phyloP scores from a whole-genome alignment of 73 alveolate species.

The Strombidium stylifer region DNA sequence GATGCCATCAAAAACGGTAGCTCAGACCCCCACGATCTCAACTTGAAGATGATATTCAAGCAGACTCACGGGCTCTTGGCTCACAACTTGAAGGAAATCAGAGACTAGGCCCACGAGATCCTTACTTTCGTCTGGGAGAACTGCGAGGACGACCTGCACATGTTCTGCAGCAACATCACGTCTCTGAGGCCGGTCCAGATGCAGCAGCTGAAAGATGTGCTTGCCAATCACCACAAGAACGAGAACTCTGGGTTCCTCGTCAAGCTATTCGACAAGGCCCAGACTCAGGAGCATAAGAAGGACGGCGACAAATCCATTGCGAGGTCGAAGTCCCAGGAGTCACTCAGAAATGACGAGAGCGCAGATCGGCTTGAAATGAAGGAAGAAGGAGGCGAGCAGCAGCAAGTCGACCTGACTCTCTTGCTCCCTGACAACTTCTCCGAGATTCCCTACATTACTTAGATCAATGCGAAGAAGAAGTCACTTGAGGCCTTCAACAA shows the following conservation, averaged over 20 bases:
- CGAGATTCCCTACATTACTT: conserved; percentile 43
- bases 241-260: neutral
- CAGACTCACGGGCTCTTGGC: conserved; percentile 5
- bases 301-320: too few species aligned
- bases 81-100: conserved; percentile 28
- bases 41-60: conserved; percentile 9
- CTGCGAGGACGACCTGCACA: conserved; percentile 35
- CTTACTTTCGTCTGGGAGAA: conserved; percentile 16
- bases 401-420: conserved; percentile 27
- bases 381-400: too few species aligned
- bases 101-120: conserved; percentile 8
- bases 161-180: conserved; percentile 15
- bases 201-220: conserved; percentile 30
- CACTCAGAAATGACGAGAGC: too few species aligned
- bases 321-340: too few species aligned
- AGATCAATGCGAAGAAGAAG: conserved; percentile 48
- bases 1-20: conserved; percentile 2
- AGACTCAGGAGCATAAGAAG: neutral
- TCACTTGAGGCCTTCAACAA: conserved; percentile 24
- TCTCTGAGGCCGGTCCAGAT: conserved; percentile 42
- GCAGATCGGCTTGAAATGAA: too few species aligned
- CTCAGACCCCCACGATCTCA: neutral
- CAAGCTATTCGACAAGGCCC: neutral
- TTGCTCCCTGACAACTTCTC: conserved; percentile 43
- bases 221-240: conserved; percentile 1